phyloP scores from a whole-genome alignment of 108 stramenopile genomes.

The Licmophora abbreviata region DNA sequence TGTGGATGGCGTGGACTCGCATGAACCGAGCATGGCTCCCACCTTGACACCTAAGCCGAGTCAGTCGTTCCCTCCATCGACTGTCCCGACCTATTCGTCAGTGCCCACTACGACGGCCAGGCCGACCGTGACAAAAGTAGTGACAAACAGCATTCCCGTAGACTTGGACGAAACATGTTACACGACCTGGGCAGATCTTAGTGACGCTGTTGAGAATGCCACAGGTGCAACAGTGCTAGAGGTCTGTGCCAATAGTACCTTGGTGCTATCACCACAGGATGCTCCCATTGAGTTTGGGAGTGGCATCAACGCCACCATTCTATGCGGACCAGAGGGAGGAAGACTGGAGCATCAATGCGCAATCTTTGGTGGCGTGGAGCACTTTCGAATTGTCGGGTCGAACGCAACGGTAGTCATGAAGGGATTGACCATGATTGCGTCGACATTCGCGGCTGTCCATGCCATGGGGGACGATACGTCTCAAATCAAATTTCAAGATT shows the following conservation, averaged over 20 bases:
- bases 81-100: too few relatives aligned
- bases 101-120: too few relatives aligned
- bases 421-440: constrained; percentile 2
- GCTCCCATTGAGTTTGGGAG: neutral
- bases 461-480: neutral
- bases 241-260: constrained; percentile 3
- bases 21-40: too few relatives aligned
- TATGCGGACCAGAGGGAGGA: neutral
- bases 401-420: neutral
- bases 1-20: too few relatives aligned
- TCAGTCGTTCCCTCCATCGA: too few relatives aligned
- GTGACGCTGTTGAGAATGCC: too few relatives aligned
- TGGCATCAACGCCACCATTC: neutral
- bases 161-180: too few relatives aligned
- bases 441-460: neutral
- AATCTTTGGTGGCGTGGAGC: neutral
- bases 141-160: too few relatives aligned
- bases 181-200: too few relatives aligned
- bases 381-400: constrained; percentile 3
- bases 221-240: too few relatives aligned
- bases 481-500: constrained; percentile 2
- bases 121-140: too few relatives aligned
- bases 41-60: too few relatives aligned
- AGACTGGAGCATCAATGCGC: neutral
- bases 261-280: neutral